Base-by-base conservation (phyloP, 1,284 basidiomycete species). In the Heterobasidion irregulare region DNA sequence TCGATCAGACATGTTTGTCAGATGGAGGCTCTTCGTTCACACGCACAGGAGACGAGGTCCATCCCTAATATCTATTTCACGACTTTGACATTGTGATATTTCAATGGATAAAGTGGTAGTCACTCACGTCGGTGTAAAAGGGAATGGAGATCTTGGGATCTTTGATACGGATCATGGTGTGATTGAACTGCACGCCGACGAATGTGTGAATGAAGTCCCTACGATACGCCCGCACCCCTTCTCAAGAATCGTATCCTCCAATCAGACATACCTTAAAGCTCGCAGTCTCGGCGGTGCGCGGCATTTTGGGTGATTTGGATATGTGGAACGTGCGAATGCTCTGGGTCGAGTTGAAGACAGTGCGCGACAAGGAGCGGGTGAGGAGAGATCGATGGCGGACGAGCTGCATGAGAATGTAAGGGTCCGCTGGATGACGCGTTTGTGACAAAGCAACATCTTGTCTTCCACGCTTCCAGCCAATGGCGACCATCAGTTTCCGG, bases 161-260 rank as follows among this genome's bases (percentile, higher is more conserved):
- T 75, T 89, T 94, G 68, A 96, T 79, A 62, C 94, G 83, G 65
- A 94, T 71, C 91, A 93, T 94, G 35, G 89, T 92, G 73, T 95
- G 92, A 69, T 94, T 92, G 72, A 92, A 89, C 86, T 91, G 57
- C 12, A 53, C 13, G n/a, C 50, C 47, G 34, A 41, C 55, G 18
- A 49, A 44, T 33, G 19, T 56, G 44, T 49, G 36, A 47, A 15
- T 41, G 33, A 18, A 12, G 33, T 46, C 19, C 38, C 18, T 26
- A n/a, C 41, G 13, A n/a, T 52, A 26, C 38, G 6, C 51, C 9
- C 15, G 9, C 16, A 2, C 35, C 33, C 12, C 49, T 9, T 34
- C 1, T 19, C 15, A 45, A 41, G 38, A 5, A 26, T 26, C 26
- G 3, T 26, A 26, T 26, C 26, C 26, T 6, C 47, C 26, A 36